Percentiles rank a stretch among this genome's conserved stretches.
These are phyloP conservation scores for Aspergillus ruber DNA, from an alignment of 2,329 filamentous ascomycete genomes.

Conservation along the genomic window DNA sequence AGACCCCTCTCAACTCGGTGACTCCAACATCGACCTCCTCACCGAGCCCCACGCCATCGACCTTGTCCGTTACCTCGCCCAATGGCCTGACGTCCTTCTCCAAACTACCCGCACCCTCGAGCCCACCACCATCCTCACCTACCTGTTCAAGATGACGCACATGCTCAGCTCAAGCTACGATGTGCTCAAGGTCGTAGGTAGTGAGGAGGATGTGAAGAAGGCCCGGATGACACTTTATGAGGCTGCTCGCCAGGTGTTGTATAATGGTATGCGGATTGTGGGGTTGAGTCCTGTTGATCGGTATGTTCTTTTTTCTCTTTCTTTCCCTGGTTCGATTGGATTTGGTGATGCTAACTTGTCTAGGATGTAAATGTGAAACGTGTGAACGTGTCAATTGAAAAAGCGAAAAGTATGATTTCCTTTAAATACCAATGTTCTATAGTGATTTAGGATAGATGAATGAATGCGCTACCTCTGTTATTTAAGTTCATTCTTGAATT, in stretches of 20 bases:
- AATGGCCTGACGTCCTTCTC: conserved; percentile 59
- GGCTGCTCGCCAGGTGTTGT: conserved; percentile 55
- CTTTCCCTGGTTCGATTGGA: too few relatives aligned
- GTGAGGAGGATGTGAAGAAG: conserved; percentile 51
- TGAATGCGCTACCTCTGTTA: too few relatives aligned
- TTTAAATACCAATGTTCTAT: too few relatives aligned
- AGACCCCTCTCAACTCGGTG: conserved; percentile 42
- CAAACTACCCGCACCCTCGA: conserved; percentile 62
- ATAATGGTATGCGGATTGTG: conserved; percentile 60
- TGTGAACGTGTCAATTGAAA: too few relatives aligned
- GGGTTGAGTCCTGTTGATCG: conserved; percentile 60
- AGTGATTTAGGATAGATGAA: too few relatives aligned
- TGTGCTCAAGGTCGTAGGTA: conserved; percentile 55
- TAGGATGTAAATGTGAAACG: too few relatives aligned
- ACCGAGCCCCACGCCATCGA: conserved; percentile 57
- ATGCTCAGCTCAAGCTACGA: conserved; percentile 57
- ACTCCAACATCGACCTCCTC: conserved; percentile 55
- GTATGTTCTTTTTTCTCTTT: conserved; percentile 19
- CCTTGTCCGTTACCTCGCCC: conserved; percentile 54
- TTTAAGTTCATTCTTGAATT: too few relatives aligned
- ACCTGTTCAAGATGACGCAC: conserved; percentile 62
- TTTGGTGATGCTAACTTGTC: too few relatives aligned
- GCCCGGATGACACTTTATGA: conserved; percentile 59
- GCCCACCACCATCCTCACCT: conserved; percentile 59
- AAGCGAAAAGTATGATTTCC: too few relatives aligned